phyloP scores from a whole-genome alignment of 2,329 filamentous ascomycete genomes.

The Calonectria leucothoes region DNA sequence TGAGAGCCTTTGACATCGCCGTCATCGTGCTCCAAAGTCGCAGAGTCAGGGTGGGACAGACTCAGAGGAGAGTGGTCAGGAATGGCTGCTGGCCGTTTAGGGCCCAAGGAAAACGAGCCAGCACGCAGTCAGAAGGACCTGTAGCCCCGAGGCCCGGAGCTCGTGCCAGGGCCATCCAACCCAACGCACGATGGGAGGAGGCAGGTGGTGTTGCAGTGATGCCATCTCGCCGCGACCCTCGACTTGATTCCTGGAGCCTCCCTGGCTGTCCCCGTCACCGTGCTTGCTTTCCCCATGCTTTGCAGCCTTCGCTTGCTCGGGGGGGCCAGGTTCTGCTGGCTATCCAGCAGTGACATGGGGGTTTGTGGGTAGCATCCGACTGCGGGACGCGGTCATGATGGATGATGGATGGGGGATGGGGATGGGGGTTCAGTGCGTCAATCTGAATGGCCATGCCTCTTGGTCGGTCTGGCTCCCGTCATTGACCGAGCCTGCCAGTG shows the following conservation, averaged over 20 bases:
- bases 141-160: conserved; percentile 6
- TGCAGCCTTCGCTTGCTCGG: conserved; percentile 33
- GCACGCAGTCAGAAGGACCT: conserved; percentile 1
- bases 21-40: conserved; percentile 41
- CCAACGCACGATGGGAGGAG: conserved; percentile 32
- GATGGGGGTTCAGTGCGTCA: conserved; percentile 16
- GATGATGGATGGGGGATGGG: conserved; percentile 20
- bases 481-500: not conserved
- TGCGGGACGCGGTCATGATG: conserved; percentile 26
- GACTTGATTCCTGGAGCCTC: conserved; percentile 25
- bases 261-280: conserved; percentile 17
- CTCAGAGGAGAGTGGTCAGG: conserved; percentile 25
- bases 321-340: conserved; percentile 27
- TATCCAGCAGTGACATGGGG: conserved; percentile 27
- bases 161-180: conserved; percentile 12
- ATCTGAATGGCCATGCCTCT: conserved; percentile 26
- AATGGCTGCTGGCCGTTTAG: not conserved
- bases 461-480: conserved; percentile 16
- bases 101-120: not conserved
- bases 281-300: conserved; percentile 32
- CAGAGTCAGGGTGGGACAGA: conserved; percentile 38
- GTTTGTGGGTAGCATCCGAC: conserved; percentile 37
- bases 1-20: conserved; percentile 35
- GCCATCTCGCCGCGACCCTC: conserved; percentile 36
- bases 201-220: conserved; percentile 42